Conservation (phyloP, 1,284 basidiomycete species). For the Volvariella volvacea region DNA sequence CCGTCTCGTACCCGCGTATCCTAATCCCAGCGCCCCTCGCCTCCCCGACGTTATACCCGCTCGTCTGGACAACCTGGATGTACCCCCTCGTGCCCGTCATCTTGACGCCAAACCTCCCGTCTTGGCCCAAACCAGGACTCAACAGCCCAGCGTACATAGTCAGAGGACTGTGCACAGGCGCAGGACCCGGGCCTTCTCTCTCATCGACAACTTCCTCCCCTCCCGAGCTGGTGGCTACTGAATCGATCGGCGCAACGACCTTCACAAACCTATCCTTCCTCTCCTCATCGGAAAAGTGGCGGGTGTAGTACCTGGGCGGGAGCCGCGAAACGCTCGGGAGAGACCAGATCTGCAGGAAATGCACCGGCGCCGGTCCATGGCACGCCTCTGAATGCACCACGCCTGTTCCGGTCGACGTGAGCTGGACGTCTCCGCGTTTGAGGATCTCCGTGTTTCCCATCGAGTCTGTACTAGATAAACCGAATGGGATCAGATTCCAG, state of each 20-base stretch:
- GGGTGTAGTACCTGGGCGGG: conserved; percentile 75
- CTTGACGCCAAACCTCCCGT: conserved; percentile 37
- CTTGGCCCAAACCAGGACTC: conserved; percentile 35
- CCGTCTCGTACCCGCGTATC: neutral
- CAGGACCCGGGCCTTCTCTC: conserved; percentile 66
- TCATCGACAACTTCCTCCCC: conserved; percentile 48
- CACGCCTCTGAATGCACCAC: conserved; percentile 80
- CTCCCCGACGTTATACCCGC: conserved; percentile 60
- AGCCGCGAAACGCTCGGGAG: conserved; percentile 52
- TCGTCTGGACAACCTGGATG: conserved; percentile 68
- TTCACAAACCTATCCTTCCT: conserved; percentile 66
- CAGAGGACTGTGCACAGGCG: conserved; percentile 62
- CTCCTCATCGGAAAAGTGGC: conserved; percentile 74
- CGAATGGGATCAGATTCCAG: conserved; percentile 3
- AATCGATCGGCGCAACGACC: conserved; percentile 44
- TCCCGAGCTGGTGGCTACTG: no score
- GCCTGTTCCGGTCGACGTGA: conserved; percentile 85
- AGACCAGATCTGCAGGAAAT: conserved; percentile 90
- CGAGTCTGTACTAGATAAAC: conserved; percentile 62
- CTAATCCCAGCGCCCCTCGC: conserved; percentile 46
- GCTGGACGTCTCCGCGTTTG: conserved; percentile 82
- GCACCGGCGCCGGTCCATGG: conserved; percentile 50
- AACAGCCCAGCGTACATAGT: conserved; percentile 65
- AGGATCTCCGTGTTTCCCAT: conserved; percentile 89
- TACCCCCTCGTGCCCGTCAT: conserved; percentile 52